These are phyloP conservation scores for Nicotiana otophora DNA, from an alignment of 257 asterid genomes.

Conservation along the genomic window DNA sequence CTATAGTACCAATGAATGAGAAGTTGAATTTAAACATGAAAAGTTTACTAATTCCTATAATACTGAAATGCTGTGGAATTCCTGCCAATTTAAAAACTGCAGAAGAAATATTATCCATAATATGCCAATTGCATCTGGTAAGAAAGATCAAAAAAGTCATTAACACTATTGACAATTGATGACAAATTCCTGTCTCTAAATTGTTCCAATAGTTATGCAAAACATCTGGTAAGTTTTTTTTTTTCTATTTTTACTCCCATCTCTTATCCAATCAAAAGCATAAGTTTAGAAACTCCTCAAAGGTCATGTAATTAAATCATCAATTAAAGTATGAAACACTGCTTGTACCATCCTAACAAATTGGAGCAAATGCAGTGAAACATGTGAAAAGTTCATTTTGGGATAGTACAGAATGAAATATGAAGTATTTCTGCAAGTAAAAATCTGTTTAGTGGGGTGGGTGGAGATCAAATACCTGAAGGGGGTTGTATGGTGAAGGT, in stretches of 20 bases:
- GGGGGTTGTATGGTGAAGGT: conserved; percentile 82
- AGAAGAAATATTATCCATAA: background rate
- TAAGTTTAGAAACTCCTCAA: background rate
- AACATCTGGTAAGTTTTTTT: background rate
- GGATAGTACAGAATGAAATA: background rate
- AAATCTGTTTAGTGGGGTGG: background rate
- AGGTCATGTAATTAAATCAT: background rate
- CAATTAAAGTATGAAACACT: background rate
- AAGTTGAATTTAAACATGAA: background rate
- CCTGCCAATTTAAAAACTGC: background rate
- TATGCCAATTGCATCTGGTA: background rate
- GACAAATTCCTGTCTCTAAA: background rate
- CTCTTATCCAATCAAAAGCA: background rate
- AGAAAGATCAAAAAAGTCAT: background rate
- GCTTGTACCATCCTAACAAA: background rate
- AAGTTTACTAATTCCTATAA: background rate
- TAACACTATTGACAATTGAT: background rate
- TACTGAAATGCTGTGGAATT: background rate
- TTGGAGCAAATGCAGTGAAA: background rate
- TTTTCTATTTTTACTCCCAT: background rate
- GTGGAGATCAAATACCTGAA: conserved; percentile 47
- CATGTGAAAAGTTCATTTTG: background rate
- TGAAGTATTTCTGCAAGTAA: background rate
- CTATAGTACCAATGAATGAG: background rate
- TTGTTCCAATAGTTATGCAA: background rate